phyloP scores from a whole-genome alignment of 2,329 filamentous ascomycete species.

The Lachnellula suecica region DNA sequence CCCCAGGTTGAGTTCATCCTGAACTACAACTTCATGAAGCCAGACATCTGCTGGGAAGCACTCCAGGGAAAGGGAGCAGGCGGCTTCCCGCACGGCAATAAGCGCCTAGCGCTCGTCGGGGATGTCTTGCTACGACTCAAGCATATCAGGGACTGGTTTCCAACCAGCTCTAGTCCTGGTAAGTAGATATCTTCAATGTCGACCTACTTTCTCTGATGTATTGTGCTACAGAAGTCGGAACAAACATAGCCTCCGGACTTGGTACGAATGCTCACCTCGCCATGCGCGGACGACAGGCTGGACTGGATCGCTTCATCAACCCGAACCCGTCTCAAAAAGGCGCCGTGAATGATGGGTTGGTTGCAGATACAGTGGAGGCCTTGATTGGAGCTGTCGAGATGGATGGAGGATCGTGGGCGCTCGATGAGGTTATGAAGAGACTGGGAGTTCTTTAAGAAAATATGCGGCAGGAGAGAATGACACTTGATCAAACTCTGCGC shows the following conservation, averaged over 20 bases:
- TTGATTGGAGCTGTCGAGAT: constrained; percentile 76
- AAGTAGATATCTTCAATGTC: not conserved
- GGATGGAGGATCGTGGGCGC: constrained; percentile 54
- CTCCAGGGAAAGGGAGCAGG: not conserved
- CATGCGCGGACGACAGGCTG: constrained; percentile 1
- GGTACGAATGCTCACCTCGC: not conserved
- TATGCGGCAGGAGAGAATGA: too few species aligned
- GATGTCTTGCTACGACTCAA: not conserved
- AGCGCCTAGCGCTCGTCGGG: constrained; percentile 5
- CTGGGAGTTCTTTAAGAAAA: not conserved
- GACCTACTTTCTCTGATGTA: too few species aligned
- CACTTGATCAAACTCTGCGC: too few species aligned
- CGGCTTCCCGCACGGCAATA: not conserved
- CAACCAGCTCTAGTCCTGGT: not conserved
- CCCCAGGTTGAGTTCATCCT: constrained; percentile 1
- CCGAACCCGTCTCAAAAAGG: constrained; percentile 7
- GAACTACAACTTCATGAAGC: not conserved
- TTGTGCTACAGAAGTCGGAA: not conserved
- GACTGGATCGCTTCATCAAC: constrained; percentile 6
- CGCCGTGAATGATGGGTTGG: constrained; percentile 34
- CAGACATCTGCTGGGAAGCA: not conserved
- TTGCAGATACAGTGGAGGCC: constrained; percentile 84
- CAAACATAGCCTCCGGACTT: not conserved
- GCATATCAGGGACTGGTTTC: not conserved
- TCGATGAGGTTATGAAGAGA: constrained; percentile 1